Evolutionary conservation across 371 early-diverging fungal species (phyloP).

Genomic region (Rhizopus microsporus): DNA sequence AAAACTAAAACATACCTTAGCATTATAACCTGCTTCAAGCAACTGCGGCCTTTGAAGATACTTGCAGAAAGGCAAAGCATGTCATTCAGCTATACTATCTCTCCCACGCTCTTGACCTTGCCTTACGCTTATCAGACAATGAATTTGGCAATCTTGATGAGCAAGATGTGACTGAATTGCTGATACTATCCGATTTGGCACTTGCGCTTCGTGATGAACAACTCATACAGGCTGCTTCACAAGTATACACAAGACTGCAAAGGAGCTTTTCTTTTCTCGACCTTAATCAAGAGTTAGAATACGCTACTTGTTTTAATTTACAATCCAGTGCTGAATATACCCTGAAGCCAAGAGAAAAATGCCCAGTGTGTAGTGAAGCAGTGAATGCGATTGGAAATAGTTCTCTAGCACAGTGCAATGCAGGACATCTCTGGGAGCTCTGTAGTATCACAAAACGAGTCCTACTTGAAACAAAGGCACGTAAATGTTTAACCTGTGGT

Average conservation of each 20-base stretch:
- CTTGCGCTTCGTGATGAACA: not conserved
- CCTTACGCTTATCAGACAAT: conserved; percentile 5
- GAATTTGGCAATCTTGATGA: not conserved
- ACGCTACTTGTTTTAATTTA: conserved; percentile 2
- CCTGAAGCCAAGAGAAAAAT: conserved; percentile 19
- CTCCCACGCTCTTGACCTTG: not conserved
- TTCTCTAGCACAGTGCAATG: conserved; percentile 18
- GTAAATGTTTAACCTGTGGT: conserved; percentile 28
- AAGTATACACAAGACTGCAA: conserved; percentile 12
- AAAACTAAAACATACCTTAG: not conserved
- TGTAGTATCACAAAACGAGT: conserved; percentile 29
- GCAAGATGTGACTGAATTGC: conserved; percentile 14
- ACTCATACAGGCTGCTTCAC: not conserved
- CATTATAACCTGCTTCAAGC: conserved; percentile 1
- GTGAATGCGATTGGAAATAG: conserved; percentile 10
- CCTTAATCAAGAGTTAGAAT: conserved; percentile 15
- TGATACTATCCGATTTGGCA: conserved; percentile 15
- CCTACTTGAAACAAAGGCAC: conserved; percentile 13
- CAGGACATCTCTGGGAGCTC: conserved; percentile 36
- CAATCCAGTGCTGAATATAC: conserved; percentile 20
- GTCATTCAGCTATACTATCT: conserved; percentile 1
- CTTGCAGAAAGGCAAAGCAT: conserved; percentile 1
- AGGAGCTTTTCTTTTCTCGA: conserved; percentile 7
- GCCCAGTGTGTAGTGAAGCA: conserved; percentile 24
- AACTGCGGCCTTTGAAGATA: not conserved